phyloP scores from a whole-genome alignment of 2,329 filamentous ascomycete species.

The Cladosporium sp. region DNA sequence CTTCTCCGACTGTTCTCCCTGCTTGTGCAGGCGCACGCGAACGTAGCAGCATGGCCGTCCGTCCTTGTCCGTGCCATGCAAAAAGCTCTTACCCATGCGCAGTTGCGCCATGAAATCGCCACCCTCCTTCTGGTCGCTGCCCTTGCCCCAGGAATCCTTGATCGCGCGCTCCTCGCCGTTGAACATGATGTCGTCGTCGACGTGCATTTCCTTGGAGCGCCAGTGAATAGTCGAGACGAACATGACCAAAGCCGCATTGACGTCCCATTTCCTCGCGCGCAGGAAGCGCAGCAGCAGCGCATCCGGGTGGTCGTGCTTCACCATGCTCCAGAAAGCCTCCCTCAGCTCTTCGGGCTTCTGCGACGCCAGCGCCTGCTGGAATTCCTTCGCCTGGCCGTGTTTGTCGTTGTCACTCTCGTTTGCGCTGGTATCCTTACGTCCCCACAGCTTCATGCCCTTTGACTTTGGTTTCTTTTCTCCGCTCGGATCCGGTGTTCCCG shows the following conservation, averaged over 20 bases:
- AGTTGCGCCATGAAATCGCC: conserved; percentile 79
- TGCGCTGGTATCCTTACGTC: conserved; percentile 27
- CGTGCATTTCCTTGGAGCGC: conserved; percentile 75
- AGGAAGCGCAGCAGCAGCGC: conserved; percentile 76
- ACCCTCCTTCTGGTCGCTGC: conserved; percentile 60
- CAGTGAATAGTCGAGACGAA: conserved; percentile 90
- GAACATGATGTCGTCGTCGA: conserved; percentile 82
- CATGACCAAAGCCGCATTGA: conserved; percentile 91
- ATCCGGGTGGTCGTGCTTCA: conserved; percentile 93
- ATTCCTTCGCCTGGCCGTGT: conserved; percentile 83
- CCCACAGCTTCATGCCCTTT: conserved; percentile 18
- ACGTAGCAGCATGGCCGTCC: conserved; percentile 85
- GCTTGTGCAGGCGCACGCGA: conserved; percentile 73
- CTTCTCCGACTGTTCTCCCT: conserved; percentile 75
- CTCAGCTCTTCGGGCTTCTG: conserved; percentile 74
- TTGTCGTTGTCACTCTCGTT: conserved; percentile 69
- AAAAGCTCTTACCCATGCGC: conserved; percentile 85
- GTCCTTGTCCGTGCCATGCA: conserved; percentile 80
- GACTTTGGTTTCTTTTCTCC: conserved; percentile 52
- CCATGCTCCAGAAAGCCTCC: conserved; percentile 82
- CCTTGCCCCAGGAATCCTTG: conserved; percentile 56
- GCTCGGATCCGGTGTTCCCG: conserved; percentile 14
- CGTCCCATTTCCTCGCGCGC: conserved; percentile 90
- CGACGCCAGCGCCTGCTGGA: conserved; percentile 72
- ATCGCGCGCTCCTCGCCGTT: conserved; percentile 68